A percentile compares a stretch with the other conserved stretches of the same genome.
Evolutionary conservation across 2,329 filamentous ascomycete genomes (phyloP).

Genomic region (Ophiocordyceps sinensis): DNA sequence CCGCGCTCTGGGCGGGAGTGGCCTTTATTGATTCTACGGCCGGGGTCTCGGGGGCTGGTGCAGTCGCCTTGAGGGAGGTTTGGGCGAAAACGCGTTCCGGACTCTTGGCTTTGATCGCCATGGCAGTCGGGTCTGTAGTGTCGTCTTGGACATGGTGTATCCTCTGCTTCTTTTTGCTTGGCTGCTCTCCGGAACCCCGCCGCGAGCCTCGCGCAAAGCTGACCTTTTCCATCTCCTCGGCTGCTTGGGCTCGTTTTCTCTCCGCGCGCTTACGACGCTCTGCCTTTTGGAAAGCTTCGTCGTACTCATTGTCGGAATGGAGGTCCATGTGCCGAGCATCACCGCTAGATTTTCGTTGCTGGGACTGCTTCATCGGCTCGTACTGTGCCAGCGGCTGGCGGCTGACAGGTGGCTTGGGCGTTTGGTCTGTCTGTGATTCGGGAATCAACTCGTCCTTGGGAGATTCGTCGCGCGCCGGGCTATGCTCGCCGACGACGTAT

Average conservation of each 20-base stretch:
- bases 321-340: slow-evolving; percentile 10
- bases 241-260: slow-evolving; percentile 23
- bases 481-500: slow-evolving; percentile 9
- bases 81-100: slow-evolving; percentile 3
- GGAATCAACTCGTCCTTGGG: slow-evolving; percentile 18
- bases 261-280: slow-evolving; percentile 23
- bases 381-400: slow-evolving; percentile 26
- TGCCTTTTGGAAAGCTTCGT: slow-evolving; percentile 16
- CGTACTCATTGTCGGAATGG: slow-evolving; percentile 19
- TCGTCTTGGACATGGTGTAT: neutral
- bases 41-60: slow-evolving; percentile 11
- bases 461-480: slow-evolving; percentile 10
- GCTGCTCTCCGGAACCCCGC: slow-evolving; percentile 8
- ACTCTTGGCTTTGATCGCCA: neutral
- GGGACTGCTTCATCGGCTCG: slow-evolving; percentile 30
- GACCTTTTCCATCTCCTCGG: slow-evolving; percentile 26
- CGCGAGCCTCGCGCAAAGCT: slow-evolving; percentile 15
- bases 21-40: slow-evolving; percentile 17
- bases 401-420: slow-evolving; percentile 8
- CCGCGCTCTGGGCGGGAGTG: slow-evolving; percentile 12
- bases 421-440: slow-evolving; percentile 19
- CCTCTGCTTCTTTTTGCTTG: slow-evolving; percentile 14
- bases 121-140: neutral
- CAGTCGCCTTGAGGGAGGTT: slow-evolving; percentile 11
- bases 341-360: slow-evolving; percentile 21